Base-by-base conservation (phyloP, 208 protist genomes). In the Leishmania braziliensis region DNA sequence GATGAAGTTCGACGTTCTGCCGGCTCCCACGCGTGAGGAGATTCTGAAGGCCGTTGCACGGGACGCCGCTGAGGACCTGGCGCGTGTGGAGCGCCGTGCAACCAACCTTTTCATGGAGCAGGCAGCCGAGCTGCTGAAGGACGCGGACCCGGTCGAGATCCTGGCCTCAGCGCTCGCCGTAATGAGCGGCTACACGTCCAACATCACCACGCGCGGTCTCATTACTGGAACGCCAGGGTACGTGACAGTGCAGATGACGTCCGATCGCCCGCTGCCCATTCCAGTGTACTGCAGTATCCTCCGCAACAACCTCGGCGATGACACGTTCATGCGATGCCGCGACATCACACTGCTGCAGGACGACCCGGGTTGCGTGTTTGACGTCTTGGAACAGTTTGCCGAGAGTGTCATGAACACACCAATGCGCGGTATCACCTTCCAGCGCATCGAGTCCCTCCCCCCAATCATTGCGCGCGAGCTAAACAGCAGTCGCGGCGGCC, bases 131-230 rank as follows among this genome's bases (percentile, higher is more conserved):
- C 84, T 98, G 26, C 82, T 98, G 68, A 96, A 96, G 88, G 93
- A 97, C 71, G 93, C 94, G 12, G 95, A 97, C 85, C 91, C 92
- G 56, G 90, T 89, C 51, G 93, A 96, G 70, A 97, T 97, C 63
- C 85, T 98, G 20, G 93, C 93, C 39, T 96, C 95, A 5, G 95
- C 95, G 10, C 88, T 98, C 6, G 95, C 95, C n/a, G 92, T 98
- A 36, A 96, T 96, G 92, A 98, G 93, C 78, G 94, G 95, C 23
- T 96, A 98, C 89, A 98, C 95, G n/a, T 89, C 84, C n/a, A 93
- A 93, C 81, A 96, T 97, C 82, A 92, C 80, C 36, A 87, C 86
- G 62, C 93, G 93, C 69, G 93, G 93, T 50, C 90, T 98, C 29
- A 90, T 98, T 74, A 96, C 93, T 9, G 93, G 93, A 33, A 89